These are phyloP conservation scores for Podospora pseudoanserina DNA, from an alignment of 495 filamentous ascomycete genomes.

Conservation along the genomic window DNA sequence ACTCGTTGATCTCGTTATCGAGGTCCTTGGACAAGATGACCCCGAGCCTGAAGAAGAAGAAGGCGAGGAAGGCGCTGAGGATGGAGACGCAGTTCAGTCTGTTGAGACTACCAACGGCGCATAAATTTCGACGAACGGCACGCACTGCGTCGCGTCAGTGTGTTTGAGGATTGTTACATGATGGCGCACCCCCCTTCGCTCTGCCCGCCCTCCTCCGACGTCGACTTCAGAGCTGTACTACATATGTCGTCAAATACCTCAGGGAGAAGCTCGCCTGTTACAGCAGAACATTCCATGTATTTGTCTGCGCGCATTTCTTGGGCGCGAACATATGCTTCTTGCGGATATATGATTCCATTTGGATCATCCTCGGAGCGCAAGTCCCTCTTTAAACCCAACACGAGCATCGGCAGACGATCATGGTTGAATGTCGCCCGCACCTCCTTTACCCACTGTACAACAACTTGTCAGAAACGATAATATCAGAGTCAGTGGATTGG, in stretches of 20 bases:
- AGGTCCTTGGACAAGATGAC: slow-evolving; percentile 39
- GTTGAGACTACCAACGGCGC: not conserved
- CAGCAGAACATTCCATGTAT: slow-evolving; percentile 86
- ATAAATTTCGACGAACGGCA: not conserved
- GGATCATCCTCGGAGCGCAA: slow-evolving; percentile 60
- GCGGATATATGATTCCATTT: slow-evolving; percentile 66
- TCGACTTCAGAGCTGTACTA: slow-evolving; percentile 61
- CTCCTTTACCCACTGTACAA: slow-evolving; percentile 63
- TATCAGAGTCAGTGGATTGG: slow-evolving; percentile 14
- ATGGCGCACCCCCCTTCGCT: slow-evolving; percentile 41
- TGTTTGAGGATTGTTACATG: slow-evolving; percentile 25
- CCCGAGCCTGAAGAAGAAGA: slow-evolving; percentile 21
- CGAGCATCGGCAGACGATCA: slow-evolving; percentile 62
- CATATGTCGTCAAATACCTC: slow-evolving; percentile 77
- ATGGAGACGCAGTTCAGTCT: slow-evolving; percentile 20
- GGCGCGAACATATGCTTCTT: slow-evolving; percentile 69
- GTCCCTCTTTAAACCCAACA: slow-evolving; percentile 81
- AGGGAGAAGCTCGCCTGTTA: slow-evolving; percentile 74
- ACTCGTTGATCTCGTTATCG: slow-evolving; percentile 41
- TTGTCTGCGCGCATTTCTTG: slow-evolving; percentile 80
- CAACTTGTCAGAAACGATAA: slow-evolving; percentile 16
- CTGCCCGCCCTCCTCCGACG: slow-evolving; percentile 42
- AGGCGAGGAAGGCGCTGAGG: slow-evolving; percentile 17
- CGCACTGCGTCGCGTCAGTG: not conserved
- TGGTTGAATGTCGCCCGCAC: slow-evolving; percentile 61